A percentile compares a stretch with the other conserved stretches of the same genome.
Conservation (phyloP, 306 rosid genomes). For the Lathyrus sativus region DNA sequence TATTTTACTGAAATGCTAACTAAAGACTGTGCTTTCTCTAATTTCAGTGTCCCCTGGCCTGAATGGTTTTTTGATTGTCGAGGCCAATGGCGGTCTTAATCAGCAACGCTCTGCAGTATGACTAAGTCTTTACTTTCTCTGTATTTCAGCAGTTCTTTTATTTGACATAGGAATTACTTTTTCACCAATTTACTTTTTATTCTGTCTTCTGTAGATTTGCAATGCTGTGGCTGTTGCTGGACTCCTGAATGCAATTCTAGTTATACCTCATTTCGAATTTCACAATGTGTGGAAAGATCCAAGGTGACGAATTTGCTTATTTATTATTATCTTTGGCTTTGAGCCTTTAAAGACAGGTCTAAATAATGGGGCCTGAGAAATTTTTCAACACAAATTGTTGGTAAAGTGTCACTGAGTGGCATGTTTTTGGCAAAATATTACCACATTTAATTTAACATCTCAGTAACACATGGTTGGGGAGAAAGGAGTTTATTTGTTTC, state of each 20-base stretch:
- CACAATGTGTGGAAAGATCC: conserved; percentile 92
- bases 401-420: conserved; percentile 18
- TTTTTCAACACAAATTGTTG: conserved; percentile 11
- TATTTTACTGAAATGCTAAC: not conserved
- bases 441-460: conserved; percentile 8
- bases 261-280: conserved; percentile 86
- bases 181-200: conserved; percentile 17
- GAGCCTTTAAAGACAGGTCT: conserved; percentile 26
- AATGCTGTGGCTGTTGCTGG: conserved; percentile 99
- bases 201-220: conserved; percentile 64
- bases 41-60: conserved; percentile 63
- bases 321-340: conserved; percentile 13
- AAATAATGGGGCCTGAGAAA: not conserved
- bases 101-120: conserved; percentile 95
- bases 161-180: conserved; percentile 11
- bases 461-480: not conserved
- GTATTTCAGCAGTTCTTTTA: conserved; percentile 13
- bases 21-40: conserved; percentile 20
- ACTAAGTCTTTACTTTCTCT: not conserved
- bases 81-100: conserved; percentile 98
- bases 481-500: conserved; percentile 4
- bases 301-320: conserved; percentile 55
- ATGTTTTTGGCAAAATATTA: conserved; percentile 1
- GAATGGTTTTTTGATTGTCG: conserved; percentile 79
- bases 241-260: conserved; percentile 78